Evolutionary conservation across 176 grass and related monocot genomes (phyloP).

Genomic region (Cenchrus americanus): DNA sequence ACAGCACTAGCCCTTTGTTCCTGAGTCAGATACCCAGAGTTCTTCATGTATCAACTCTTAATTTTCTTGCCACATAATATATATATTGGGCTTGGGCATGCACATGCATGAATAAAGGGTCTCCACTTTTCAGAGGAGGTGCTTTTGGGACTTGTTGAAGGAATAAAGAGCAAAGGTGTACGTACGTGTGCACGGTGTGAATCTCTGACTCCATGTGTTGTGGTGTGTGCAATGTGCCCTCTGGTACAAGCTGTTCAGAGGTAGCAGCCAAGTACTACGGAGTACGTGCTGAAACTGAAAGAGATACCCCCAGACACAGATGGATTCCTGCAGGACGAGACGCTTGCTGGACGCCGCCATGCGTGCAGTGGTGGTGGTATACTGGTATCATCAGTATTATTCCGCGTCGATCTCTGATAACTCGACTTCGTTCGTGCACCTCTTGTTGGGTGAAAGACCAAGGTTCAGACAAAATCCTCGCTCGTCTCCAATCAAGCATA

Average conservation of each 20-base stretch:
- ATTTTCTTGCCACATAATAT: no score
- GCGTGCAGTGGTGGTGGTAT: background rate
- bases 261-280: background rate
- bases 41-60: no score
- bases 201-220: background rate
- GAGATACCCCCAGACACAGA: background rate
- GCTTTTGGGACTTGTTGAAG: constrained; percentile 12
- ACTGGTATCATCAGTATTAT: constrained; percentile 30
- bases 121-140: background rate
- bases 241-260: background rate
- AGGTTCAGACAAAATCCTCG: background rate
- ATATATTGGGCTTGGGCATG: no score
- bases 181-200: background rate
- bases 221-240: background rate
- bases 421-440: background rate
- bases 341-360: no score
- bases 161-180: background rate
- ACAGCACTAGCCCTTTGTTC: no score
- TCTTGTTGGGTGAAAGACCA: background rate
- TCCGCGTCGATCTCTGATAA: background rate
- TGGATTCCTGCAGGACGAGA: background rate
- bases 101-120: background rate
- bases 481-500: background rate
- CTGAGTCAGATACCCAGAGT: no score
- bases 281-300: background rate